Base-by-base conservation (phyloP, 164 flowering plant genomes). In the Akebia trifoliata region DNA sequence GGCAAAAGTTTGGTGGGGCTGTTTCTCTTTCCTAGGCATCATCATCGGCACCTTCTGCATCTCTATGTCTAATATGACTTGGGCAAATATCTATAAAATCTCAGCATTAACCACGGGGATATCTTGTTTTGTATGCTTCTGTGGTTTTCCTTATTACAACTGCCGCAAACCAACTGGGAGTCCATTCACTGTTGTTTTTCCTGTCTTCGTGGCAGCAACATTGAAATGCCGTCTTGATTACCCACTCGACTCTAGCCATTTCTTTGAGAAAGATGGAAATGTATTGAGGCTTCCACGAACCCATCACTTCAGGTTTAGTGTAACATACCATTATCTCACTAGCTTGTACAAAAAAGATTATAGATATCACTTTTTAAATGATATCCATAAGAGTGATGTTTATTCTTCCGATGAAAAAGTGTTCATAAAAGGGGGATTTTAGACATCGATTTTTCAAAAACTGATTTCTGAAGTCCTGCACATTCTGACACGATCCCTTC, bases 191-290 rank as follows among this genome's bases (percentile, higher is more conserved):
- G 10, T 12, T 17, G 25, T 31, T 31, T 31, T 2, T 20, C 9
- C 11, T 15, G 54, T 50, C 14, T 50, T 31, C 32, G 36, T 30
- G 38, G 54, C 36, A 6, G 54, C 38, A 14, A 5, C 30, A 21
- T 52, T 21, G 24, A 50, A 50, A 21, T 6, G 56, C 20, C 56
- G 32, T 35, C 56, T 52, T 20, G 12, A 52, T 11, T 52, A 21
- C 42, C 56, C 56, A 20, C 26, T 22, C 6, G 6, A 14, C 17
- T 20, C 0, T 14, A 5, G 14, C 15, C 4, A 54, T 28, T 24
- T 22, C 31, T 9, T 1, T 3, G 37, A 22, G 2, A 29, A 29
- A 8, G 12, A 26, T 28, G 6, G 31, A 20, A 15, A 28, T n/a
- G n/a, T n/a, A 31, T 31, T 7, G 14, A 17, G 30, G 24, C 1